Conservation (phyloP, 2,329 filamentous ascomycete genomes). For the Zymoseptoria tritici region DNA sequence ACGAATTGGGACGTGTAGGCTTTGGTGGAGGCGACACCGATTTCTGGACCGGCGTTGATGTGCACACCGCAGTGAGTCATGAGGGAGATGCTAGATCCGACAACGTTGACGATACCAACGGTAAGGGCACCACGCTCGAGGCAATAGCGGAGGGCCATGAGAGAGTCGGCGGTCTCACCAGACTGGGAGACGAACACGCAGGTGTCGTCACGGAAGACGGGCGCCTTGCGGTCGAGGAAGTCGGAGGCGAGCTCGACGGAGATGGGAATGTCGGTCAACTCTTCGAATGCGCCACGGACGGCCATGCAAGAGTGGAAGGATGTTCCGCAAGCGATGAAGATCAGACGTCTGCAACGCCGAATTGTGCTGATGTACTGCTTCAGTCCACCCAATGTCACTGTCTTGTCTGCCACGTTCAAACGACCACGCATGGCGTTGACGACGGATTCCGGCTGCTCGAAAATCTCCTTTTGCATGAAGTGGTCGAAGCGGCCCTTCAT, state of each 20-base stretch:
- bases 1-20: conserved; percentile 99
- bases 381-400: conserved; percentile 88
- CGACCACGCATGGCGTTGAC: conserved; percentile 99
- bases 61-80: conserved; percentile 99
- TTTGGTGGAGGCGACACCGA: conserved; percentile 98
- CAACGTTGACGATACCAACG: conserved; percentile 96
- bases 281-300: conserved; percentile 94
- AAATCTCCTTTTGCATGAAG: conserved; percentile 99
- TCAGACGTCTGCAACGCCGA: conserved; percentile 90
- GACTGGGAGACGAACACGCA: conserved; percentile 99
- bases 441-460: conserved; percentile 98
- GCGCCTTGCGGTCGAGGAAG: conserved; percentile 92
- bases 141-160: conserved; percentile 96
- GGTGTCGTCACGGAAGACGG: conserved; percentile 98
- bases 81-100: conserved; percentile 96
- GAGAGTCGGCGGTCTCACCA: conserved; percentile 93
- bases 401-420: conserved; percentile 87
- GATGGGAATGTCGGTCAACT: conserved; percentile 96
- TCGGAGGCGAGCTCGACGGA: conserved; percentile 94
- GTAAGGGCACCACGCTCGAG: conserved; percentile 94
- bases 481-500: conserved; percentile 99
- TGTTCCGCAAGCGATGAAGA: conserved; percentile 98
- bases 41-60: conserved; percentile 97
- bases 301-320: conserved; percentile 99
- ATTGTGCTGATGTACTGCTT: conserved; percentile 96